A percentile compares a stretch with the other conserved stretches of the same genome.
These are phyloP conservation scores for Gossypium lobatum DNA, from an alignment of 441 rosid genomes.

Conservation along the genomic window DNA sequence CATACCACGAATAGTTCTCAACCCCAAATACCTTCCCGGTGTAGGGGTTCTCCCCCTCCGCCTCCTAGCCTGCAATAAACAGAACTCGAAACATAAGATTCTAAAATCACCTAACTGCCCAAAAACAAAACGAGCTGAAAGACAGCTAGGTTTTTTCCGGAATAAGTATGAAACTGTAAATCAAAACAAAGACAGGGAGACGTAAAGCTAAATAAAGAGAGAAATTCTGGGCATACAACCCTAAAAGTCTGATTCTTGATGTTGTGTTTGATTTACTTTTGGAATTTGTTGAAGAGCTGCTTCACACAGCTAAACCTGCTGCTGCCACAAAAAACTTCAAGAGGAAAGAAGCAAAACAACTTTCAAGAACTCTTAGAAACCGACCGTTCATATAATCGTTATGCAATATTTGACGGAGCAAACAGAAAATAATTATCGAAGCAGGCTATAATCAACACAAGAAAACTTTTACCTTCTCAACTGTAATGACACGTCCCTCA, in stretches of 20 bases:
- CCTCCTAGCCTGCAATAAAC: constrained; percentile 67
- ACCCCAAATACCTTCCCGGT: constrained; percentile 86
- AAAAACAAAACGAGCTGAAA: not conserved
- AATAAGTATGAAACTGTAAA: not conserved
- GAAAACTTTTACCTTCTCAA: constrained; percentile 67
- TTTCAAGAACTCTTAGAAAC: constrained; percentile 34
- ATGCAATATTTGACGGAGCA: not conserved
- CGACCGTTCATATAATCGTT: constrained; percentile 15
- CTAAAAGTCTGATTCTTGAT: constrained; percentile 57
- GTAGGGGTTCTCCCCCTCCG: constrained; percentile 89
- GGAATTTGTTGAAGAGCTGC: constrained; percentile 77
- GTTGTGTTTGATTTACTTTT: constrained; percentile 52
- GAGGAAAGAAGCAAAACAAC: constrained; percentile 73
- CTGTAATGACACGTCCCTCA: constrained; percentile 74
- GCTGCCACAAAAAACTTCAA: constrained; percentile 76
- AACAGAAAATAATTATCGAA: not conserved
- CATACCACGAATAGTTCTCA: constrained; percentile 58
- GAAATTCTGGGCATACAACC: constrained; percentile 92
- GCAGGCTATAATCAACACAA: not conserved
- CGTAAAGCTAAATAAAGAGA: constrained; percentile 37
- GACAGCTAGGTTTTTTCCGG: not conserved
- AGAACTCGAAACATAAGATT: not conserved
- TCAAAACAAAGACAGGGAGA: constrained; percentile 2
- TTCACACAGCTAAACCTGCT: constrained; percentile 77
- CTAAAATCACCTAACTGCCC: not conserved